These are phyloP conservation scores for Calonectria crousiana DNA, from an alignment of 2,329 filamentous ascomycete genomes.

Conservation along the genomic window DNA sequence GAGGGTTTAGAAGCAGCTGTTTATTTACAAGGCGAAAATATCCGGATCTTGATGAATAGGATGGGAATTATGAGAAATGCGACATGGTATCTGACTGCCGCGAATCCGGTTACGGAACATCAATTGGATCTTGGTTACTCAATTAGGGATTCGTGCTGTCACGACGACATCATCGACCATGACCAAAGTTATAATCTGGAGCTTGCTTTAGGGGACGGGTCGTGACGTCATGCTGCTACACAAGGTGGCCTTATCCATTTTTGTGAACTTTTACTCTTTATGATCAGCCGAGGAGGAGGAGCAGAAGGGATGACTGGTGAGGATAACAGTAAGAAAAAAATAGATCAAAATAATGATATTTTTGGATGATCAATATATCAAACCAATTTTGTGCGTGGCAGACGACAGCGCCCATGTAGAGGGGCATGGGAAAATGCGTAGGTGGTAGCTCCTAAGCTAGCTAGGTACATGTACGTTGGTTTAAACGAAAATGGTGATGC, in stretches of 20 bases:
- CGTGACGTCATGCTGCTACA: conserved; percentile 42
- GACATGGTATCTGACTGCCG: neutral
- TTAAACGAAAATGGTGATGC: conserved; percentile 8
- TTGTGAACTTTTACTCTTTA: neutral
- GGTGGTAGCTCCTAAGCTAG: neutral
- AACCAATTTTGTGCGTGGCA: neutral
- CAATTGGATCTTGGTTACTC: conserved; percentile 12
- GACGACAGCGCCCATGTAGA: neutral
- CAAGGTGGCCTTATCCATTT: neutral
- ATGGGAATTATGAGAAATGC: neutral
- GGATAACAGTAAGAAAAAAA: neutral
- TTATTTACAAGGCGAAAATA: neutral
- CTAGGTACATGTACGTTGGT: neutral
- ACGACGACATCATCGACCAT: conserved; percentile 40
- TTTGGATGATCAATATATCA: neutral
- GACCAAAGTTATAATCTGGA: conserved; percentile 18
- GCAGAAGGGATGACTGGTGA: neutral
- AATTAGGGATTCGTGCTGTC: conserved; percentile 28
- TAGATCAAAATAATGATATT: neutral
- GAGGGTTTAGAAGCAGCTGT: neutral
- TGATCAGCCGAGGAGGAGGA: neutral
- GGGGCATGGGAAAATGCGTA: neutral
- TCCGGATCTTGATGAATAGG: neutral
- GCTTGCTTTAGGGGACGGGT: conserved; percentile 25
- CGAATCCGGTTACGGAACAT: conserved; percentile 10